These are phyloP conservation scores for Prunus yedoensis DNA, from an alignment of 331 rosid species.

Conservation along the genomic window DNA sequence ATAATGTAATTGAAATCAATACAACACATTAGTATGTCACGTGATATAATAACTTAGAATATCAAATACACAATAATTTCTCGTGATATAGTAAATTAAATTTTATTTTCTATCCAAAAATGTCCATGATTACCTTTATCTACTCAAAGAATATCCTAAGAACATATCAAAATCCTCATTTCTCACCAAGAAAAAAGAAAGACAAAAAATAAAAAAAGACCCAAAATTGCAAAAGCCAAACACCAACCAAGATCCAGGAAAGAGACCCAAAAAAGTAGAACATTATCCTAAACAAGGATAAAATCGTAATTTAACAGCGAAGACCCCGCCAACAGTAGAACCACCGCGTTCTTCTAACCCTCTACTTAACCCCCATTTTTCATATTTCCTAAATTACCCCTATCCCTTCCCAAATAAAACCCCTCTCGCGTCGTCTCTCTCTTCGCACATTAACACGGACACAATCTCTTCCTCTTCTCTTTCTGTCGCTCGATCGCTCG, in stretches of 20 bases:
- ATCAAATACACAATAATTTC: neutral
- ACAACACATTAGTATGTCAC: neutral
- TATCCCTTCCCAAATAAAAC: neutral
- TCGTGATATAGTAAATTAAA: neutral
- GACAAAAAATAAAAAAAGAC: neutral
- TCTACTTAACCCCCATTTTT: neutral
- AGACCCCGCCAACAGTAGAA: conserved; percentile 20
- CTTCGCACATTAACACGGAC: neutral
- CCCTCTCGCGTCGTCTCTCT: conserved; percentile 7
- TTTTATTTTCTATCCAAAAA: neutral
- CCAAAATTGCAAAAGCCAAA: neutral
- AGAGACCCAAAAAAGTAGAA: conserved; percentile 13
- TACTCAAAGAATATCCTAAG: neutral
- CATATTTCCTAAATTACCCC: conserved; percentile 33
- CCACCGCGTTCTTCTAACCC: conserved; percentile 46
- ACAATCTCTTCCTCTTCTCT: neutral
- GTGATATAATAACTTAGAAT: too few species aligned
- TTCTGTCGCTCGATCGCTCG: neutral
- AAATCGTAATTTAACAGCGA: conserved; percentile 10
- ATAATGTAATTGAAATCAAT: neutral
- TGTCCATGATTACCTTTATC: neutral
- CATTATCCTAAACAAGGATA: conserved; percentile 34
- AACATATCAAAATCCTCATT: neutral
- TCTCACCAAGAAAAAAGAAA: neutral
- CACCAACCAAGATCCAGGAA: neutral